These are phyloP conservation scores for Echinochloa phyllopogon DNA, from an alignment of 176 grass and related monocot genomes.

Conservation along the genomic window DNA sequence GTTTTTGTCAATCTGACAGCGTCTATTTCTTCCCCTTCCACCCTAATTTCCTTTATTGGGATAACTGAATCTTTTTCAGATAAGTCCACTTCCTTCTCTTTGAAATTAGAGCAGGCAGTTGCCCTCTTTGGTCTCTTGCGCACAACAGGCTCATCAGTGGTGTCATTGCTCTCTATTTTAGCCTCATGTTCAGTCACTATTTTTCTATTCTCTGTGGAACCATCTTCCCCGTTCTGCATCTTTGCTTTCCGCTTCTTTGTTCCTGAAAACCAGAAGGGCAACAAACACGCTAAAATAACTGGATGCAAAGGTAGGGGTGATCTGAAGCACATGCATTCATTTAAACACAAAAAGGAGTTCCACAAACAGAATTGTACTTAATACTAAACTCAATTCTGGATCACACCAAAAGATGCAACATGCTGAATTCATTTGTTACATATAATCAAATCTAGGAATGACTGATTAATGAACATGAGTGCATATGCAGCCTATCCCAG, in stretches of 20 bases:
- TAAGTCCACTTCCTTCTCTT: constrained; percentile 39
- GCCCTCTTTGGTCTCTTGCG: constrained; percentile 53
- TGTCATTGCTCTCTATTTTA: constrained; percentile 7
- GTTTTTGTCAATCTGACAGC: constrained; percentile 55
- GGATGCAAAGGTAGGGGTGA: constrained; percentile 9
- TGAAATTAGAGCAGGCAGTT: constrained; percentile 52
- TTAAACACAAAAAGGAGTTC: neutral
- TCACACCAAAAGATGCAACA: neutral
- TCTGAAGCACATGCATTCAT: constrained; percentile 2
- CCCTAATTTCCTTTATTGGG: constrained; percentile 29
- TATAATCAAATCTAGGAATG: neutral
- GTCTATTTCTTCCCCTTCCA: constrained; percentile 47
- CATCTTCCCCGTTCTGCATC: neutral
- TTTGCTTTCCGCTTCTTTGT: constrained; percentile 46
- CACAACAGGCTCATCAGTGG: constrained; percentile 8
- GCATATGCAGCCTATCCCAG: neutral
- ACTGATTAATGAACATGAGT: neutral
- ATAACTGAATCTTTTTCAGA: constrained; percentile 41
- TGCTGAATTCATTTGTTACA: neutral
- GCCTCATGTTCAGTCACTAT: constrained; percentile 22
- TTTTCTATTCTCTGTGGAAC: constrained; percentile 9
- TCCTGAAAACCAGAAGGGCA: constrained; percentile 45
- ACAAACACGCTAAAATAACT: constrained; percentile 1
- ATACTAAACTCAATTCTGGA: neutral
- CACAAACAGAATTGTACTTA: neutral